Base-by-base conservation (phyloP, 2,329 filamentous ascomycete species). In the Ascomycota sp. region DNA sequence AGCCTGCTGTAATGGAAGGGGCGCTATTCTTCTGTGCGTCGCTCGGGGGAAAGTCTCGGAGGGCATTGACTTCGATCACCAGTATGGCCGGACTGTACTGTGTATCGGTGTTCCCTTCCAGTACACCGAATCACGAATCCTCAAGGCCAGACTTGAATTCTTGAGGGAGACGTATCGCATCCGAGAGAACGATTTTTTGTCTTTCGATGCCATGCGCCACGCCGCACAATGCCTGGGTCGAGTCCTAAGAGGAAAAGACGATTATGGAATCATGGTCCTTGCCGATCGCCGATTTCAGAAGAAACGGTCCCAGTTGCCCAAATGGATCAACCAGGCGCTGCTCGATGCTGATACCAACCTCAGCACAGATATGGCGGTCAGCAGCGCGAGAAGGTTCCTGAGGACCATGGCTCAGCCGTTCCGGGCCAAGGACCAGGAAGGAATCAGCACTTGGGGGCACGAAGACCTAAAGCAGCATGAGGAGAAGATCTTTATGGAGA, bases 241-340 rank as follows among this genome's bases (percentile, higher is more conserved):
- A 47, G 89, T 98, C 26, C 60, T 98, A 36, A 68, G 89, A 43
- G 89, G 89, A 17, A 98, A 98, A 51, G 91, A 98, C 47, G 89
- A 98, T 52, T 98, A 98, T 51, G 89, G 89, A n/a, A 81, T 98
- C 59, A 98, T 98, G 89, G 86, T 98, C 4, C 63, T 98, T 20
- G 89, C 91, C 2, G 89, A 98, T 50, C 75, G 81, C 25, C 72
- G 89, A 12, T 98, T 94, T 52, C 75, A 82, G 48, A 91, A 89
- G 57, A 95, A 95, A 56, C 66, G 83, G 23, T 63, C 54, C 3
- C 91, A 98, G 53, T 61, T 98, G 20, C 89, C 89, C 8, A 93
- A 93, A 48, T 98, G 89, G 89, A 98, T 98, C 45, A 79, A 75
- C 37, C 78, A 91, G 46, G 83, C 78, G 3, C 64, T 98, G 35